These are phyloP conservation scores for Kwoniella heveanensis DNA, from an alignment of 768 basidiomycete species.

Conservation along the genomic window DNA sequence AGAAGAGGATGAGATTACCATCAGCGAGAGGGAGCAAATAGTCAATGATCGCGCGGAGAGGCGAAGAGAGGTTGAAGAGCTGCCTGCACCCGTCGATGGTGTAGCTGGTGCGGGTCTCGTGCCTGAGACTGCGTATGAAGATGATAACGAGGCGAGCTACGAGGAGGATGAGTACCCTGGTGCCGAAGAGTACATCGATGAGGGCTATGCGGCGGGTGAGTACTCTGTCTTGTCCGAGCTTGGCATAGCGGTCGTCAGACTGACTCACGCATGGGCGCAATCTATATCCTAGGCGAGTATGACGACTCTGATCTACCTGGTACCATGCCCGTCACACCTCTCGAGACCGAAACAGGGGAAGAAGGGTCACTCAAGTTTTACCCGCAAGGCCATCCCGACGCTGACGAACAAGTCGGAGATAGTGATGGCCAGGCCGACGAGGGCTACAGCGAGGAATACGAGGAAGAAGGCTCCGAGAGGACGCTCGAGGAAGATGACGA, in stretches of 20 bases:
- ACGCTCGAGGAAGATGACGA: background rate
- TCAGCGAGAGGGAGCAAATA: background rate
- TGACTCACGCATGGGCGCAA: background rate
- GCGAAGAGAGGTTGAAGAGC: slow-evolving; percentile 7
- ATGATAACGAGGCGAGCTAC: background rate
- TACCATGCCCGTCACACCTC: slow-evolving; percentile 17
- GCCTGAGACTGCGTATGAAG: slow-evolving; percentile 7
- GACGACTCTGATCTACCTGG: slow-evolving; percentile 4
- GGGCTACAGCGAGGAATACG: slow-evolving; percentile 9
- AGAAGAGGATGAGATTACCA: slow-evolving; percentile 9
- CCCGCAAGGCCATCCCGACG: slow-evolving; percentile 5
- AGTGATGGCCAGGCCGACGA: slow-evolving; percentile 3
- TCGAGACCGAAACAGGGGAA: slow-evolving; percentile 2
- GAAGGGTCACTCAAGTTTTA: slow-evolving; percentile 2
- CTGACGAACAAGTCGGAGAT: background rate
- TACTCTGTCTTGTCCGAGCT: too few relatives aligned
- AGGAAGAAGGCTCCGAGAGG: slow-evolving; percentile 19
- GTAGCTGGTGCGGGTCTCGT: slow-evolving; percentile 8
- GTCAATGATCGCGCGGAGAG: slow-evolving; percentile 12
- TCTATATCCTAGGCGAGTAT: background rate
- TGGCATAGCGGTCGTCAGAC: too few relatives aligned
- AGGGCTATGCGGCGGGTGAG: background rate
- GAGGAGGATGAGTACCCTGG: background rate
- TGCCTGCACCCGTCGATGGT: slow-evolving; percentile 4
- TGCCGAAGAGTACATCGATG: background rate